Conservation (phyloP, 2,329 filamentous ascomycete genomes). For the Malbranchea cinnamomea region DNA sequence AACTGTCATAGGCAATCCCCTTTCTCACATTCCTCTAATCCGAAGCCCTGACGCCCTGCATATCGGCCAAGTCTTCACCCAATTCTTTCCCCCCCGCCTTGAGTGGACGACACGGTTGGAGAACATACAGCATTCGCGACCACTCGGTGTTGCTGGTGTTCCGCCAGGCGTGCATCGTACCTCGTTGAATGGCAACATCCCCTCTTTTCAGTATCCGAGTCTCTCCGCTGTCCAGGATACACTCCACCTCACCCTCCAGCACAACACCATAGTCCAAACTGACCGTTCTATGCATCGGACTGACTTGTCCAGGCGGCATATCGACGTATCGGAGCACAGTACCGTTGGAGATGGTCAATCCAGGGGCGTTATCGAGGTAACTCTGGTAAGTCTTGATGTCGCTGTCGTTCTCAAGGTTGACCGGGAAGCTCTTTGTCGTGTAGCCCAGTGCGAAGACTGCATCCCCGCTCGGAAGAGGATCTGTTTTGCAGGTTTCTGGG, state of each 20-base stretch:
- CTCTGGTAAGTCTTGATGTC: no score
- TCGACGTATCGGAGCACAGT: conserved; percentile 15
- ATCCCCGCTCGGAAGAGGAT: conserved; percentile 6
- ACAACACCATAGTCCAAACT: conserved; percentile 20
- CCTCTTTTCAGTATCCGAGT: conserved; percentile 14
- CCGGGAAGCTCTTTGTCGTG: conserved; percentile 12
- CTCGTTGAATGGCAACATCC: conserved; percentile 19
- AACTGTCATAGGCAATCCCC: no score
- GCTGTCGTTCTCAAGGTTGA: no score
- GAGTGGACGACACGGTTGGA: conserved; percentile 9
- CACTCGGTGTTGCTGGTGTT: conserved; percentile 10
- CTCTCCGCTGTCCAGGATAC: conserved; percentile 17
- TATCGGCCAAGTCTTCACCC: no score
- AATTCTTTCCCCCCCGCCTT: conserved; percentile 11
- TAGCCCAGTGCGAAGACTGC: conserved; percentile 15
- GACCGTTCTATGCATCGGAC: conserved; percentile 14
- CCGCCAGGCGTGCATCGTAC: conserved; percentile 16
- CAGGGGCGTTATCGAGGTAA: conserved; percentile 9
- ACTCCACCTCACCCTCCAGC: conserved; percentile 15
- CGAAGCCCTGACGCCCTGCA: no score
- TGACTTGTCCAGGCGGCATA: conserved; percentile 20
- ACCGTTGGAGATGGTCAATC: conserved; percentile 11
- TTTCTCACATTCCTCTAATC: no score
- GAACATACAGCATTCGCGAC: conserved; percentile 12
- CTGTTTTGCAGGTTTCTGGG: conserved; percentile 11